Conservation (phyloP, 208 protist genomes). For the Acanthamoeba triangularis region DNA sequence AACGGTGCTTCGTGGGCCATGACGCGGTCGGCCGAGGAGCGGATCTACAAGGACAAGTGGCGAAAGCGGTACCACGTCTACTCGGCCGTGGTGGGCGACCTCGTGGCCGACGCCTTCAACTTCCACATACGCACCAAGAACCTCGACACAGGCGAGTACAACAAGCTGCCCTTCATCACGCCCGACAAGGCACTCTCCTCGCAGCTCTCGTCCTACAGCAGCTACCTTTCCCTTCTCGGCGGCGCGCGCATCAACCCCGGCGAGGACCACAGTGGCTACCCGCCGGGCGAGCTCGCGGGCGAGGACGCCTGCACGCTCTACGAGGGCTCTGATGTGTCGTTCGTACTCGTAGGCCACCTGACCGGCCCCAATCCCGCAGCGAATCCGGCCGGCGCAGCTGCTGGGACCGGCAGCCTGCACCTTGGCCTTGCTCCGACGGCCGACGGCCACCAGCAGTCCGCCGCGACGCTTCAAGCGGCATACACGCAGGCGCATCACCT, state of each 20-base stretch:
- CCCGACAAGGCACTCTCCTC: background rate
- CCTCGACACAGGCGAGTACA: background rate
- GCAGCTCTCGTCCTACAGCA: conserved; percentile 3
- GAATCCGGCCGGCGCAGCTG: too few relatives aligned
- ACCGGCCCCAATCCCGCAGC: background rate
- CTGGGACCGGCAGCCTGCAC: too few relatives aligned
- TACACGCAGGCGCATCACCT: too few relatives aligned
- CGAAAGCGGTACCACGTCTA: conserved; percentile 23
- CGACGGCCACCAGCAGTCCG: too few relatives aligned
- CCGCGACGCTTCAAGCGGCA: too few relatives aligned
- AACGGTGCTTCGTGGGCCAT: background rate
- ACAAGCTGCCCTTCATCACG: conserved; percentile 31
- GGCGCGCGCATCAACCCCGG: background rate
- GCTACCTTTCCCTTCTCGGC: conserved; percentile 10
- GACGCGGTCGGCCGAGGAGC: background rate
- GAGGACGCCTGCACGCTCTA: conserved; percentile 16
- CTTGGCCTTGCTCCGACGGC: too few relatives aligned
- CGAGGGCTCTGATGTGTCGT: background rate
- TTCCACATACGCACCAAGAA: conserved; percentile 21
- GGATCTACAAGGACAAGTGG: conserved; percentile 26
- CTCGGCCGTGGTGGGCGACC: background rate
- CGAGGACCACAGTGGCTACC: background rate
- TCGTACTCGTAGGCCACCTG: background rate
- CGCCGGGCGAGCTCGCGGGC: background rate
- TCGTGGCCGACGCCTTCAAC: background rate